Evolutionary conservation across 2,329 filamentous ascomycete species (phyloP), one percentile per base, ranked within the genome.

Genomic region (Neurospora sp.): DNA sequence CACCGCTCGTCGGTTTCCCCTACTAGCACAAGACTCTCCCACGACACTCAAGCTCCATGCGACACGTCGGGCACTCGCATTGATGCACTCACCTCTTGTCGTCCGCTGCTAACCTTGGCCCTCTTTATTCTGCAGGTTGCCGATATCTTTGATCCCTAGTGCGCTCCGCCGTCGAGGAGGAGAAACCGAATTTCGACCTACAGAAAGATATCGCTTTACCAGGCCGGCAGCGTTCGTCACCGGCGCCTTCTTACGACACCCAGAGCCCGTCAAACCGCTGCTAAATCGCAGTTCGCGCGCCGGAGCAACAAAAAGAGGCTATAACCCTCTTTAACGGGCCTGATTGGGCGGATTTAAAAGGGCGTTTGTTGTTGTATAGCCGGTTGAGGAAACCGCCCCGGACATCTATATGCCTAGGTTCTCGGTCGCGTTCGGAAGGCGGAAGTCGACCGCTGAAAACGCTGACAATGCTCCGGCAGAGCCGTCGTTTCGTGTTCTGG

Each of bases 341-440:
- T 38, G 38, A 67, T n/a, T 67, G 52, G 23, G 52, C 52, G 52
- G 52, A 33, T 33, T 17, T 17, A 33, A 62, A 62, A 62, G 7
- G 52, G 28, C 15, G 28, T 62, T 33, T 62, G 23, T 33, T 42
- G 40, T 42, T 28, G 36, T 33, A 10, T 67, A 67, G 66, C 40
- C 66, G 66, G 66, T 43, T 66, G 67, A 71, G 33, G 28, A 23
- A 68, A 38, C 67, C 70, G 38, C 70, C 66, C 72, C 73, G 69
- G 52, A 68, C 72, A 77, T 80, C 81, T 84, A 84, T 79, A 89
- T 89, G 87, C 85, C 85, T 86, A 87, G 85, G 81, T 89, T 89
- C 79, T 84, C 85, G 72, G 84, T 85, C 77, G 81, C 83, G 73
- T 89, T 89, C 73, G 83, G 81, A 76, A 82, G 85, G 85, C 86